Conservation (phyloP, 2,329 filamentous ascomycete species). For the Fusarium odoratissimum region DNA sequence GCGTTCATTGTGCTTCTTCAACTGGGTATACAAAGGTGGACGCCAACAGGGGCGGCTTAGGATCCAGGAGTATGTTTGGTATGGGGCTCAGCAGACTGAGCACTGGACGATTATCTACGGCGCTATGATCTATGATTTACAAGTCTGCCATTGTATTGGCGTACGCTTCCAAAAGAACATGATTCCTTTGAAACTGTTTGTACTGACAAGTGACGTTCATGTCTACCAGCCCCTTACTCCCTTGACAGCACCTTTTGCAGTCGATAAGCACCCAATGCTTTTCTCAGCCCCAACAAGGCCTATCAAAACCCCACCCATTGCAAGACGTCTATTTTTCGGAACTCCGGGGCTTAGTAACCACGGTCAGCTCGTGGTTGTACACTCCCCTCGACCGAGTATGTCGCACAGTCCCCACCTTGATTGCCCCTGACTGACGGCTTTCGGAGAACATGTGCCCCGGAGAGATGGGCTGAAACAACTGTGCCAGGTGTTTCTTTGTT, state of each 20-base stretch:
- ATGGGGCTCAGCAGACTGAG: background rate
- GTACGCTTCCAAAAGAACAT: background rate
- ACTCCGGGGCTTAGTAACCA: slow-evolving; percentile 38
- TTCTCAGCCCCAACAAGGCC: background rate
- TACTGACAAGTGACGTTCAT: background rate
- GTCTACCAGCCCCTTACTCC: background rate
- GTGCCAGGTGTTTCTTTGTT: slow-evolving; percentile 48
- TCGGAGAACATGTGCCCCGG: slow-evolving; percentile 47
- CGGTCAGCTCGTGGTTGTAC: slow-evolving; percentile 45
- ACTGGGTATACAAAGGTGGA: background rate
- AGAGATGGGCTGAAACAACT: slow-evolving; percentile 13
- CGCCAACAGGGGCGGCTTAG: background rate
- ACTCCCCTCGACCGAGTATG: slow-evolving; percentile 49
- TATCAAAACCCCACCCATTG: background rate
- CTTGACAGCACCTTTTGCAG: background rate
- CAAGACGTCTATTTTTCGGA: slow-evolving; percentile 20
- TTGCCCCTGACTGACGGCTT: slow-evolving; percentile 50
- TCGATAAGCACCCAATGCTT: background rate
- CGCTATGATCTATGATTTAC: slow-evolving; percentile 4
- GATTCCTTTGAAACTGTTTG: background rate
- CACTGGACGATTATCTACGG: background rate
- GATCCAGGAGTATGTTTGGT: background rate
- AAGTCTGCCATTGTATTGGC: background rate
- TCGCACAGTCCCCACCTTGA: slow-evolving; percentile 45
- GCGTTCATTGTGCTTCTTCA: background rate